These are phyloP conservation scores for Alternaria incomplexa DNA, from an alignment of 2,329 filamentous ascomycete species.

Conservation along the genomic window DNA sequence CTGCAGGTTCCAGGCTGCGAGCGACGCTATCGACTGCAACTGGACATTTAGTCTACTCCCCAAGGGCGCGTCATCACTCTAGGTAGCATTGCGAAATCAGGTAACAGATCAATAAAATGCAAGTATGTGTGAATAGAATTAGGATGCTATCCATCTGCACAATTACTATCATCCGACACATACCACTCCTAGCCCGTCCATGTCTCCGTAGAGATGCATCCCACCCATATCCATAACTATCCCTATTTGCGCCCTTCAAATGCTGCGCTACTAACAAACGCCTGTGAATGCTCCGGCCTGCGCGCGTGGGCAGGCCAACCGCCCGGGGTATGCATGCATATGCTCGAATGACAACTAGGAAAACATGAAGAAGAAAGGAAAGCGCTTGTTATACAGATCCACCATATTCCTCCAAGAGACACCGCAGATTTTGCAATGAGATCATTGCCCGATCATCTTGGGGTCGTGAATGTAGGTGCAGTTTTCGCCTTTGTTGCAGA, in stretches of 20 bases:
- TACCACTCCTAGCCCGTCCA: not conserved
- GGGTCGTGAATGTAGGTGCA: constrained; percentile 75
- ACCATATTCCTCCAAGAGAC: not conserved
- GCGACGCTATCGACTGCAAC: not conserved
- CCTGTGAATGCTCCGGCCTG: constrained; percentile 26
- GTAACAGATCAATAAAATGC: not conserved
- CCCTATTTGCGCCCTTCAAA: constrained; percentile 21
- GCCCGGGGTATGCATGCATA: constrained; percentile 31
- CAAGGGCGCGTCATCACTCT: not conserved
- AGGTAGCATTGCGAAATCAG: not conserved
- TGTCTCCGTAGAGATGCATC: constrained; percentile 1
- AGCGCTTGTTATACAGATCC: constrained; percentile 10
- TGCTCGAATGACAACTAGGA: constrained; percentile 12
- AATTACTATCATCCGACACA: not conserved
- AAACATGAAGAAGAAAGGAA: constrained; percentile 6
- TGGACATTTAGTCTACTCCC: not conserved
- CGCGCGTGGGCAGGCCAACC: constrained; percentile 1
- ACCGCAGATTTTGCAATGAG: not conserved
- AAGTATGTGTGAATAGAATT: constrained; percentile 6
- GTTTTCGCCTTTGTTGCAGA: constrained; percentile 74
- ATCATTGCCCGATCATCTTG: constrained; percentile 6
- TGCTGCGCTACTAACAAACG: constrained; percentile 27
- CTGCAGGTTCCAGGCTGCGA: constrained; percentile 3
- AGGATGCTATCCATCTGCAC: constrained; percentile 13
- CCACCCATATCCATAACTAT: not conserved